phyloP scores from a whole-genome alignment of 2,329 filamentous ascomycete species.

The Amphichorda felina region DNA sequence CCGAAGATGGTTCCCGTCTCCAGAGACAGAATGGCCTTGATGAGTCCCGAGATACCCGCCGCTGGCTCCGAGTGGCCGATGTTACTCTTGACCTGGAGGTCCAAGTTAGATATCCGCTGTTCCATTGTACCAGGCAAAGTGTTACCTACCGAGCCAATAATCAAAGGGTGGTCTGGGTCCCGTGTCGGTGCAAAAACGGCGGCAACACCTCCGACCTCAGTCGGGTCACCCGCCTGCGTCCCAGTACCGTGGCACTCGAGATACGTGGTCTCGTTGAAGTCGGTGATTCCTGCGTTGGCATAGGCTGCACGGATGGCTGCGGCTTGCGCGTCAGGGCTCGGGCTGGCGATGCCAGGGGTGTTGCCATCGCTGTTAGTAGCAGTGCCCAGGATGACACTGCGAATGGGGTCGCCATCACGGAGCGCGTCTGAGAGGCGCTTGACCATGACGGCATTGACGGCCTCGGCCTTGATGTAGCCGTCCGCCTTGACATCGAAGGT shows the following conservation, averaged over 20 bases:
- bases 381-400: slow-evolving; percentile 34
- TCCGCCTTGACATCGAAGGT: slow-evolving; percentile 38
- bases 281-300: slow-evolving; percentile 12
- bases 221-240: slow-evolving; percentile 14
- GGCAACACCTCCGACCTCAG: slow-evolving; percentile 18
- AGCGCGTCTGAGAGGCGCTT: not conserved
- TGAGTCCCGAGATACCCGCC: slow-evolving; percentile 12
- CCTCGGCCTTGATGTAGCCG: slow-evolving; percentile 5
- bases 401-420: slow-evolving; percentile 35
- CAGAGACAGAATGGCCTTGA: slow-evolving; percentile 13
- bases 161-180: slow-evolving; percentile 19
- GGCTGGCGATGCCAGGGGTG: slow-evolving; percentile 37
- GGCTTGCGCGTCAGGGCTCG: slow-evolving; percentile 29
- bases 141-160: slow-evolving; percentile 32
- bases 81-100: slow-evolving; percentile 15
- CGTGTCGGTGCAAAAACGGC: slow-evolving; percentile 12
- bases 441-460: slow-evolving; percentile 1
- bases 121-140: too few species aligned
- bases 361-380: slow-evolving; percentile 35
- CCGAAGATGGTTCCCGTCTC: slow-evolving; percentile 14
- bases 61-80: slow-evolving; percentile 15
- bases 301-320: slow-evolving; percentile 16
- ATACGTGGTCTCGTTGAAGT: slow-evolving; percentile 17
- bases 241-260: too few species aligned
- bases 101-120: too few species aligned